phyloP scores from a whole-genome alignment of 2,329 filamentous ascomycete species.

The Aspergillus sclerotialis region DNA sequence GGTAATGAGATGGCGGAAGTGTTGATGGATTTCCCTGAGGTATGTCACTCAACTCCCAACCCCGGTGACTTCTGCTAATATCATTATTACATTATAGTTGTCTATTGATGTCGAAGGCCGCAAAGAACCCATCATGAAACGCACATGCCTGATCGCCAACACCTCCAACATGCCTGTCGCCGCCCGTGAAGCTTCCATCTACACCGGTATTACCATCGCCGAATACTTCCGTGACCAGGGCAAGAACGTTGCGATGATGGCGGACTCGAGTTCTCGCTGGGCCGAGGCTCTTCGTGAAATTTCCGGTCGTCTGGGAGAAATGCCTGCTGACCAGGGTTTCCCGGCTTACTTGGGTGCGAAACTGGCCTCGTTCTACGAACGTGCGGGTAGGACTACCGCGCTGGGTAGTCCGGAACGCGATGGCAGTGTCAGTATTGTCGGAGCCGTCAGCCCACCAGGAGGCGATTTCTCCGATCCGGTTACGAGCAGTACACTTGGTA shows the following conservation, averaged over 20 bases:
- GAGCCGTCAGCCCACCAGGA: constrained; percentile 92
- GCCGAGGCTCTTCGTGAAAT: constrained; percentile 97
- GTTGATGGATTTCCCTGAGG: constrained; percentile 97
- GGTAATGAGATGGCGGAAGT: constrained; percentile 99
- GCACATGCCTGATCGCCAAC: constrained; percentile 95
- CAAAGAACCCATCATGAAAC: constrained; percentile 99
- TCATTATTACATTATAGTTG: constrained; percentile 47
- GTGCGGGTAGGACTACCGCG: constrained; percentile 78
- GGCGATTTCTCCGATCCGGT: constrained; percentile 99
- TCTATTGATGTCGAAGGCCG: constrained; percentile 90
- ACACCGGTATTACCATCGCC: constrained; percentile 89
- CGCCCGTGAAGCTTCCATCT: constrained; percentile 96
- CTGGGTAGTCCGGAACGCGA: constrained; percentile 82
- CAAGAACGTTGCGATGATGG: constrained; percentile 99
- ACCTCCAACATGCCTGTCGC: constrained; percentile 99
- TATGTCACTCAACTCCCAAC: constrained; percentile 23
- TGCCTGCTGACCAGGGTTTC: constrained; percentile 99
- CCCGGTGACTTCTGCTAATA: background rate
- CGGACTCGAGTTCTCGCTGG: constrained; percentile 96
- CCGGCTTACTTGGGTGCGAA: constrained; percentile 95
- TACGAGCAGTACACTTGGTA: constrained; percentile 85
- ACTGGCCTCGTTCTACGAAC: constrained; percentile 98
- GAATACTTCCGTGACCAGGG: constrained; percentile 98
- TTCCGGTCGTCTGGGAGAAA: constrained; percentile 96
- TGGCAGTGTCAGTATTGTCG: constrained; percentile 95